Percentiles rank a stretch among this genome's conserved stretches.
These are phyloP conservation scores for Typha latifolia DNA, from an alignment of 176 grass and related monocot genomes.

Conservation along the genomic window DNA sequence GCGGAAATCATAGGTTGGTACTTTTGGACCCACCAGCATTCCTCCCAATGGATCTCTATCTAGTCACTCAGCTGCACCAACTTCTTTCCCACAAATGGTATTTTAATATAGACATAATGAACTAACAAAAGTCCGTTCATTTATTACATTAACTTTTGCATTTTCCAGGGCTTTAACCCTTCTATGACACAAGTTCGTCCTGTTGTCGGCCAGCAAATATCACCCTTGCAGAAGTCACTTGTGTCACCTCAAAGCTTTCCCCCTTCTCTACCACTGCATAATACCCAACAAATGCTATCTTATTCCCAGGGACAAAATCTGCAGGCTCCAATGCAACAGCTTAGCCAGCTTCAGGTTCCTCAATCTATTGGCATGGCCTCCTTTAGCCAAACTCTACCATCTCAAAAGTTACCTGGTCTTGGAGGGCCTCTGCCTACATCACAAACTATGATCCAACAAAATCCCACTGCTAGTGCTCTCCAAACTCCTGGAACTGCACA, in stretches of 20 bases:
- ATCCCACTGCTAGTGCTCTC: slow-evolving; percentile 39
- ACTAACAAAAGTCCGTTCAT: no score
- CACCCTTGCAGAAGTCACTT: slow-evolving; percentile 54
- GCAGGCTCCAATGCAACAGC: slow-evolving; percentile 29
- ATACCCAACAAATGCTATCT: slow-evolving; percentile 38
- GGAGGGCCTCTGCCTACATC: slow-evolving; percentile 31
- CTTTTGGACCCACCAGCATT: slow-evolving; percentile 39
- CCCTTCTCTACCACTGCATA: slow-evolving; percentile 34
- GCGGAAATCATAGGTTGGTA: slow-evolving; percentile 33
- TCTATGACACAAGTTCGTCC: slow-evolving; percentile 46
- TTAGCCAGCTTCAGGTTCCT: slow-evolving; percentile 53
- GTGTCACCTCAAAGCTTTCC: slow-evolving; percentile 46
- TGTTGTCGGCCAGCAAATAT: slow-evolving; percentile 48
- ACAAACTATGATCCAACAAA: slow-evolving; percentile 60
- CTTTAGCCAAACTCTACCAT: slow-evolving; percentile 51
- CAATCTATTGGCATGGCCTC: slow-evolving; percentile 52
- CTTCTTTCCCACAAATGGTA: slow-evolving; percentile 73
- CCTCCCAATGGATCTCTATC: slow-evolving; percentile 44
- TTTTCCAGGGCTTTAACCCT: slow-evolving; percentile 59
- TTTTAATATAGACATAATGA: no score
- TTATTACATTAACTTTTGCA: slow-evolving; percentile 1
- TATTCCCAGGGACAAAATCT: slow-evolving; percentile 22
- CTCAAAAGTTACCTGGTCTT: slow-evolving; percentile 52
- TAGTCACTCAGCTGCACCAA: slow-evolving; percentile 40
- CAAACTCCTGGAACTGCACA: slow-evolving; percentile 52